Conservation (phyloP, 192 early-diverging fungal species). For the Chytriomyces sp. region DNA sequence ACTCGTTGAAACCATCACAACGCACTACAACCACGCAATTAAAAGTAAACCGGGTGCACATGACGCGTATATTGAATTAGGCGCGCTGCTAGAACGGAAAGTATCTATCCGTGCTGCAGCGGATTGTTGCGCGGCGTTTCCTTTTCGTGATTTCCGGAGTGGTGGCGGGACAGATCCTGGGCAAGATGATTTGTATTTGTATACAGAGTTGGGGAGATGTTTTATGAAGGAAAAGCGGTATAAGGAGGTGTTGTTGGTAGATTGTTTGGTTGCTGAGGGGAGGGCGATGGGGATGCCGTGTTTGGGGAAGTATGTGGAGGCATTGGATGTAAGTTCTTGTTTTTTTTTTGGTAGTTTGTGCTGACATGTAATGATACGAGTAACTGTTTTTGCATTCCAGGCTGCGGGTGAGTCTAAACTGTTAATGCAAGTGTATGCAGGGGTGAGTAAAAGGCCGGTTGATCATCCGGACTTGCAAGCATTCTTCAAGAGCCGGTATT, state of each 20-base stretch:
- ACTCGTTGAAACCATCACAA: background rate
- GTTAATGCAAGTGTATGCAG: slow-evolving; percentile 57
- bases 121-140: slow-evolving; percentile 43
- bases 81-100: slow-evolving; percentile 40
- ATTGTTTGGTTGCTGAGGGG: slow-evolving; percentile 51
- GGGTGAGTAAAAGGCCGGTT: slow-evolving; percentile 49
- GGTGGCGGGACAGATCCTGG: background rate
- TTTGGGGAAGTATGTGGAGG: slow-evolving; percentile 52
- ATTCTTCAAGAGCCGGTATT: slow-evolving; percentile 60
- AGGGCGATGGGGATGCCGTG: slow-evolving; percentile 43
- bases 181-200: slow-evolving; percentile 57
- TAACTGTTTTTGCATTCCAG: no score
- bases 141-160: slow-evolving; percentile 34
- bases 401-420: slow-evolving; percentile 45
- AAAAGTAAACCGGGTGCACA: slow-evolving; percentile 26
- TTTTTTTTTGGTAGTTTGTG: no score
- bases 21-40: slow-evolving; percentile 32
- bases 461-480: slow-evolving; percentile 53
- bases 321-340: slow-evolving; percentile 37
- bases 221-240: slow-evolving; percentile 58
- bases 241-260: slow-evolving; percentile 44
- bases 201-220: slow-evolving; percentile 46
- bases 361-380: no score
- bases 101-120: slow-evolving; percentile 30
- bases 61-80: slow-evolving; percentile 62